Evolutionary conservation across 164 flowering plant genomes (phyloP), one percentile per base, ranked within the genome.

Genomic region (Vitis rotundifolia): DNA sequence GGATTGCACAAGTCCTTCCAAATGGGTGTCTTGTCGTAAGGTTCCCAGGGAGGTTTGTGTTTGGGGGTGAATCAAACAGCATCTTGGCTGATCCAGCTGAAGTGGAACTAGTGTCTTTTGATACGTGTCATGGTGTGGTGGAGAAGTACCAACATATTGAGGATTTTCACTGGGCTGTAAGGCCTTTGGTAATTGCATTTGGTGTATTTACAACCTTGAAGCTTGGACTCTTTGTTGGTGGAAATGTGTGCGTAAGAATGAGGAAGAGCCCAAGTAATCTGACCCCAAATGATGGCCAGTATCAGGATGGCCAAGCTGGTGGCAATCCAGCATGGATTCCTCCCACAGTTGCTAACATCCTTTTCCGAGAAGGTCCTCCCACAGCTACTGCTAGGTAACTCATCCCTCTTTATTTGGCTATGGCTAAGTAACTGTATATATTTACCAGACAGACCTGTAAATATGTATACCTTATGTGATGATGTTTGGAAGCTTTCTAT

Each of bases 161-260:
- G 85, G 97, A 92, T 80, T 86, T 88, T 62, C 99, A 94, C 78
- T 92, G 99, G 99, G 86, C 89, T 13, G 87, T 94, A 26, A 87
- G 99, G 68, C 99, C 99, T 2, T 75, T 92, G 55, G 56, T 92
- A 14, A 81, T 91, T 56, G 88, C 94, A 3, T 58, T 91, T 63
- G 94, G 99, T 49, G 70, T 94, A 6, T 83, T 94, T 55, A 86
- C 97, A 37, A 95, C 94, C 0, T 73, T 91, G 84, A 92, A 22
- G 68, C 53, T 51, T 50, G 13, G 53, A 19, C 2, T 49, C n/a
- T 50, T 50, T 64, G 22, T 26, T 51, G 55, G 49, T 63, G 37
- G 61, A 28, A 37, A 11, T 1, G 56, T 57, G 47, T 5, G 54
- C 9, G 19, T 47, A 10, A 69, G 53, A 57, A 16, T 64, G 61